Evolutionary conservation across 768 basidiomycete species (phyloP).

Genomic region (Dendrothele bispora): DNA sequence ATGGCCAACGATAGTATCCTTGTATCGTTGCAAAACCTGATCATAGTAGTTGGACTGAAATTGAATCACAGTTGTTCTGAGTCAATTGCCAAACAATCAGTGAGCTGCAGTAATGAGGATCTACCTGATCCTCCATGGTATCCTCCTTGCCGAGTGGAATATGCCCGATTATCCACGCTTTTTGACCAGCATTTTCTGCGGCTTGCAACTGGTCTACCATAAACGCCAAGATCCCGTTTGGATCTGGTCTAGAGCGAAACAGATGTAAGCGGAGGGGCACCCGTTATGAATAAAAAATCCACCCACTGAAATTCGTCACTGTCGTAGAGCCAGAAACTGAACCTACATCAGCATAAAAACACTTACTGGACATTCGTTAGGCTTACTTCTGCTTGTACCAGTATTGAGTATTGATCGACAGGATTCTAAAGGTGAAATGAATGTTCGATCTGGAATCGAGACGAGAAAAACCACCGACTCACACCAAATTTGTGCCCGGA

Average conservation of each 20-base stretch:
- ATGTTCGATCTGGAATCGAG: not conserved
- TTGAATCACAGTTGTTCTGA: not conserved
- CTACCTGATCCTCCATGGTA: constrained; percentile 18
- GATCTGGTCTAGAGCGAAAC: constrained; percentile 25
- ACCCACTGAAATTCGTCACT: constrained; percentile 31
- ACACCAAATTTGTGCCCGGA: constrained; percentile 32
- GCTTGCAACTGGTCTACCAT: constrained; percentile 34
- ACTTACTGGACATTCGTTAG: not conserved
- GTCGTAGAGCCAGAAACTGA: constrained; percentile 40
- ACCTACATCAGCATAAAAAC: not conserved
- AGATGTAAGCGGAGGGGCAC: too few relatives aligned
- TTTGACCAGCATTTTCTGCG: constrained; percentile 36
- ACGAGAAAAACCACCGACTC: not conserved
- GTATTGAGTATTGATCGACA: constrained; percentile 41
- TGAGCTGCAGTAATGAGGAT: not conserved
- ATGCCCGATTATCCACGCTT: constrained; percentile 41
- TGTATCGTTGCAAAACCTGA: constrained; percentile 41
- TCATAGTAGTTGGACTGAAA: constrained; percentile 40
- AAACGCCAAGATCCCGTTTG: constrained; percentile 41
- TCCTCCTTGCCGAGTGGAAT: constrained; percentile 33
- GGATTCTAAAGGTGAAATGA: constrained; percentile 22
- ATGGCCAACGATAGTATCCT: constrained; percentile 37
- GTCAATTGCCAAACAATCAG: not conserved
- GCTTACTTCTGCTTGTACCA: constrained; percentile 37
- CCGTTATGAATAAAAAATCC: not conserved